Percentiles rank a stretch among this genome's conserved stretches.
Conservation (phyloP, 192 early-diverging fungal species). For the Entophlyctis helioformis region DNA sequence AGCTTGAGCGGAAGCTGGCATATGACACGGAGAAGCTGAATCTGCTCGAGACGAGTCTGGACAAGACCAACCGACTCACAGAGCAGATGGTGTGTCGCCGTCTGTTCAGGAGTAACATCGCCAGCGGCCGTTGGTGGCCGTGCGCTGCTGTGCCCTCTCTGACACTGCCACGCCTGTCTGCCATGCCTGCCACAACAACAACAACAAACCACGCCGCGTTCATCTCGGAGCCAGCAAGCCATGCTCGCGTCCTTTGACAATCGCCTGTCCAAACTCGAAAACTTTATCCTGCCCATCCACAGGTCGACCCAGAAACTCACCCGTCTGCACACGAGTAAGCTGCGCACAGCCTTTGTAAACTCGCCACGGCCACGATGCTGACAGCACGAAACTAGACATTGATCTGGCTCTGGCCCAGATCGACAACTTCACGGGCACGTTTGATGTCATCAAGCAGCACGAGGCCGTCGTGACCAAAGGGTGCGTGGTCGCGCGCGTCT, state of each 20-base stretch:
- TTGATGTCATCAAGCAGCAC: too few relatives aligned
- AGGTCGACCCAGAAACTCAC: conserved; percentile 62
- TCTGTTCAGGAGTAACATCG: not conserved
- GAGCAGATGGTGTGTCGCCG: conserved; percentile 29
- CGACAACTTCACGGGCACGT: too few relatives aligned
- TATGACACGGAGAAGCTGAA: conserved; percentile 39
- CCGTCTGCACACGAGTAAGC: conserved; percentile 57
- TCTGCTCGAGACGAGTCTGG: conserved; percentile 36
- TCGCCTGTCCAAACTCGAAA: conserved; percentile 56
- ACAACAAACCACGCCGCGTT: too few relatives aligned
- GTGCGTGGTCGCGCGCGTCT: too few relatives aligned
- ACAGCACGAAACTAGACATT: too few relatives aligned
- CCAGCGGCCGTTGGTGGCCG: not conserved
- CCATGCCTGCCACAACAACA: too few relatives aligned
- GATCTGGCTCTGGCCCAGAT: too few relatives aligned
- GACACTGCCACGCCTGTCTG: too few relatives aligned
- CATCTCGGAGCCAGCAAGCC: conserved; percentile 27
- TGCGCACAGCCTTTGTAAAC: too few relatives aligned
- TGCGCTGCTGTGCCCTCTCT: not conserved
- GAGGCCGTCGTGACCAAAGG: too few relatives aligned
- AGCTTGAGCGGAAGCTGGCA: conserved; percentile 20
- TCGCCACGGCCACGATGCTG: too few relatives aligned
- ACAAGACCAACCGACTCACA: conserved; percentile 31
- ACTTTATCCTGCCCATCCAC: conserved; percentile 72
- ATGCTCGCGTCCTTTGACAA: conserved; percentile 69